These are phyloP conservation scores for Parafenestella ontariensis DNA, from an alignment of 2,329 filamentous ascomycete species.

Conservation along the genomic window DNA sequence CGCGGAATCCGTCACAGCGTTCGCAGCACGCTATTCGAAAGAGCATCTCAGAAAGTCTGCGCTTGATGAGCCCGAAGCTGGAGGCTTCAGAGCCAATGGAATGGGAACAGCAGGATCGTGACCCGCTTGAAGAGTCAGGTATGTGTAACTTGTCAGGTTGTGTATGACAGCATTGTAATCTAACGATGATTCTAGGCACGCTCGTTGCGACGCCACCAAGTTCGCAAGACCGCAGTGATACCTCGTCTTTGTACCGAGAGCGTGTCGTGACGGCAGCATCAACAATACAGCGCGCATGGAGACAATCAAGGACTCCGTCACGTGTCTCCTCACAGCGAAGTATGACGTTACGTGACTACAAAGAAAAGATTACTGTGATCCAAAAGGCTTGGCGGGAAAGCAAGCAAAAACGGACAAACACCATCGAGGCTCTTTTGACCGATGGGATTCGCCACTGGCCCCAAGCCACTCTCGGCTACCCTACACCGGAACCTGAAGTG, in stretches of 20 bases:
- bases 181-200: constrained; percentile 19
- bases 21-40: constrained; percentile 46
- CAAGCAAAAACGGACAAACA: constrained; percentile 37
- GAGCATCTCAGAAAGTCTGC: constrained; percentile 41
- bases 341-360: constrained; percentile 46
- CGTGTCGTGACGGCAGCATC: constrained; percentile 39
- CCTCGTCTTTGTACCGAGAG: constrained; percentile 34
- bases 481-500: constrained; percentile 42
- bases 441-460: constrained; percentile 44
- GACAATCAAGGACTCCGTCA: constrained; percentile 34
- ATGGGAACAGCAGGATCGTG: constrained; percentile 33
- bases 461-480: constrained; percentile 42
- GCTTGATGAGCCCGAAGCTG: constrained; percentile 39
- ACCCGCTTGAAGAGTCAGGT: constrained; percentile 39
- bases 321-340: constrained; percentile 12
- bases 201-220: constrained; percentile 37
- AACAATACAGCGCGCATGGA: constrained; percentile 47
- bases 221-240: constrained; percentile 35
- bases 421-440: constrained; percentile 40
- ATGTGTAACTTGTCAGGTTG: not conserved
- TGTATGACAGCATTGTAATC: not conserved
- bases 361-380: constrained; percentile 47
- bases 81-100: constrained; percentile 36
- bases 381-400: constrained; percentile 49
- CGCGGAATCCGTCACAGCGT: constrained; percentile 38